Conservation (phyloP, 768 basidiomycete species). For the Sporobolomyces roseus region DNA sequence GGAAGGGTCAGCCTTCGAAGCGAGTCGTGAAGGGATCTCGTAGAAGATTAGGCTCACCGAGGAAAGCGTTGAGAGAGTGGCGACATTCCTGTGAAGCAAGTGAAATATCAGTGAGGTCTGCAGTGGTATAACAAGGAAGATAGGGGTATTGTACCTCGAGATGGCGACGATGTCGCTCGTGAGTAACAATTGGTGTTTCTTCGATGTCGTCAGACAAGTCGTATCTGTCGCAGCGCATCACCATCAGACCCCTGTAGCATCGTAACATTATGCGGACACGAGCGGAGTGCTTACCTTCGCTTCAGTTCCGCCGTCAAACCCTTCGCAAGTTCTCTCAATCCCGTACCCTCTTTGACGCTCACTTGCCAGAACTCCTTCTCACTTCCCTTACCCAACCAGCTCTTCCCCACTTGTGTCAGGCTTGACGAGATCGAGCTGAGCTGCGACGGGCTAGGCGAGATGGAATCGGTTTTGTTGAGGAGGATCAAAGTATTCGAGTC, state of each 20-base stretch:
- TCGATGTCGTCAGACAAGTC: constrained; percentile 46
- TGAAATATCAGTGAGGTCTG: not conserved
- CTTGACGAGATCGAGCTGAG: not conserved
- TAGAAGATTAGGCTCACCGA: constrained; percentile 51
- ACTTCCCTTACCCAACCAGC: constrained; percentile 1
- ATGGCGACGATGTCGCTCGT: constrained; percentile 72
- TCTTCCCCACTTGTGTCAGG: not conserved
- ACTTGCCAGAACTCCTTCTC: not conserved
- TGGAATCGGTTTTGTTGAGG: constrained; percentile 69
- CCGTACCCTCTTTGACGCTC: constrained; percentile 24
- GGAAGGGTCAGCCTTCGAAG: not conserved
- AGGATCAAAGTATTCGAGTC: constrained; percentile 63
- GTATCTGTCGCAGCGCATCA: constrained; percentile 29
- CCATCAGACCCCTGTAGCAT: no score
- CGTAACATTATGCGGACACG: no score
- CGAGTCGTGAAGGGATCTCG: constrained; percentile 42
- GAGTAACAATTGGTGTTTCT: constrained; percentile 65
- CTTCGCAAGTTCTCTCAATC: constrained; percentile 16
- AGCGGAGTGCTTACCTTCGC: not conserved
- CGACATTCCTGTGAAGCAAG: constrained; percentile 18
- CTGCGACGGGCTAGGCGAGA: not conserved
- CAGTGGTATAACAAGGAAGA: not conserved
- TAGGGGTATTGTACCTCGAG: constrained; percentile 53
- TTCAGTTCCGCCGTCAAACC: constrained; percentile 19
- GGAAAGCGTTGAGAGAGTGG: constrained; percentile 57